Evolutionary conservation across 257 asterid genomes (phyloP).

Genomic region (Solanum chaucha): DNA sequence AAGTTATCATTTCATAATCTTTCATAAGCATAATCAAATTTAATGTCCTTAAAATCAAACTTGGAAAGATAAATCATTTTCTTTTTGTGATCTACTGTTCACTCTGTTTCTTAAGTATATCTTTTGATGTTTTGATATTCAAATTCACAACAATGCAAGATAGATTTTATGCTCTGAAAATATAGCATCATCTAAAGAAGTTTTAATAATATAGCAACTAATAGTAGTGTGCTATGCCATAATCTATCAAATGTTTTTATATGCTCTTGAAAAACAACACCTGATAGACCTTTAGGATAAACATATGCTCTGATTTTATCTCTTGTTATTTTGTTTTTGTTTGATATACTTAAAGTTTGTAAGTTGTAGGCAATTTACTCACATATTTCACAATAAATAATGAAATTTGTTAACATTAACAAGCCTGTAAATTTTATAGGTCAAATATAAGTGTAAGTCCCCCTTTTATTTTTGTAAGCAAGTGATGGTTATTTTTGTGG

Average conservation of each 20-base stretch:
- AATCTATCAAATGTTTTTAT: too few relatives aligned
- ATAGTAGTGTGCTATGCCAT: background rate
- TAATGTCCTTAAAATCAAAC: too few relatives aligned
- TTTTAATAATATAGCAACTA: too few relatives aligned
- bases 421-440: background rate
- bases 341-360: background rate
- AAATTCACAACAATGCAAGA: too few relatives aligned
- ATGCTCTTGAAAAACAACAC: background rate
- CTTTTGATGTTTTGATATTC: background rate
- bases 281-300: too few relatives aligned
- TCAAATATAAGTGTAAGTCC: too few relatives aligned
- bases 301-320: background rate
- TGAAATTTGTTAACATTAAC: background rate
- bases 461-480: too few relatives aligned
- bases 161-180: background rate
- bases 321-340: too few relatives aligned
- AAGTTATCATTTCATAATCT: background rate
- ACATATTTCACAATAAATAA: background rate
- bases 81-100: too few relatives aligned
- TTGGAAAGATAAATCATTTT: too few relatives aligned
- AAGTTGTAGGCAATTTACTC: background rate
- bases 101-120: too few relatives aligned
- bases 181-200: background rate
- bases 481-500: too few relatives aligned
- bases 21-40: background rate